These are phyloP conservation scores for Uronychia binucleata DNA, from an alignment of 73 alveolate genomes.

Conservation along the genomic window DNA sequence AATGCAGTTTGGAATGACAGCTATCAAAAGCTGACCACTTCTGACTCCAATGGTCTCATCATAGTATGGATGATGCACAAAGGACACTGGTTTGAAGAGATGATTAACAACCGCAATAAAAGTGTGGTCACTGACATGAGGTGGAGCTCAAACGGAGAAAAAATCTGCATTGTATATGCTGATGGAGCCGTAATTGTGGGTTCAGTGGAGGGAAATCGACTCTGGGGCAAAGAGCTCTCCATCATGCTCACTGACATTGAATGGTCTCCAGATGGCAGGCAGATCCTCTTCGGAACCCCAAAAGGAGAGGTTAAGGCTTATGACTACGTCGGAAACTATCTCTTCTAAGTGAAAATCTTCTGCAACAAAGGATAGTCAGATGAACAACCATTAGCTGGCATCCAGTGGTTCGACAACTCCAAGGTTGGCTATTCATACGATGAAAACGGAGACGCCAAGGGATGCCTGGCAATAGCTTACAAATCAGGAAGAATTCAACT, in stretches of 20 bases:
- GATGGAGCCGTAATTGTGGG: conserved; percentile 99
- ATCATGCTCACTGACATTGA: conserved; percentile 89
- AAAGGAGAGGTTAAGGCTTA: conserved; percentile 94
- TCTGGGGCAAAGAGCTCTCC: conserved; percentile 97
- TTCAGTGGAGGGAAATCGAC: conserved; percentile 99
- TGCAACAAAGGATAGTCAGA: conserved; percentile 72
- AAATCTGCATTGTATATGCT: conserved; percentile 95
- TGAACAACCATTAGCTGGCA: conserved; percentile 70
- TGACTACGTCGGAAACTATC: conserved; percentile 85
- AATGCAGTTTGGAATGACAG: conserved; percentile 94
- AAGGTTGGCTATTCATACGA: conserved; percentile 69
- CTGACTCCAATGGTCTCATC: conserved; percentile 95
- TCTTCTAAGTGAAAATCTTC: conserved; percentile 66
- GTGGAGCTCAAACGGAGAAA: conserved; percentile 98
- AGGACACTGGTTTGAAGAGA: conserved; percentile 96
- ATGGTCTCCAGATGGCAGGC: conserved; percentile 99
- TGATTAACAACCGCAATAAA: conserved; percentile 99
- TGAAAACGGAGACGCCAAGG: conserved; percentile 44
- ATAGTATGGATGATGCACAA: conserved; percentile 94
- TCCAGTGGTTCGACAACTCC: conserved; percentile 75
- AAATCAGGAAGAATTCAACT: conserved; percentile 93
- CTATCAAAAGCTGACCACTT: conserved; percentile 92
- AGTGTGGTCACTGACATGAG: conserved; percentile 98
- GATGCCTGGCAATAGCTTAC: conserved; percentile 78
- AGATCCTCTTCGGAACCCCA: conserved; percentile 96